Percentiles rank a stretch among this genome's conserved stretches.
Evolutionary conservation across 2,329 filamentous ascomycete species (phyloP).

Genomic region (Neoscytalidium dimidiatum): DNA sequence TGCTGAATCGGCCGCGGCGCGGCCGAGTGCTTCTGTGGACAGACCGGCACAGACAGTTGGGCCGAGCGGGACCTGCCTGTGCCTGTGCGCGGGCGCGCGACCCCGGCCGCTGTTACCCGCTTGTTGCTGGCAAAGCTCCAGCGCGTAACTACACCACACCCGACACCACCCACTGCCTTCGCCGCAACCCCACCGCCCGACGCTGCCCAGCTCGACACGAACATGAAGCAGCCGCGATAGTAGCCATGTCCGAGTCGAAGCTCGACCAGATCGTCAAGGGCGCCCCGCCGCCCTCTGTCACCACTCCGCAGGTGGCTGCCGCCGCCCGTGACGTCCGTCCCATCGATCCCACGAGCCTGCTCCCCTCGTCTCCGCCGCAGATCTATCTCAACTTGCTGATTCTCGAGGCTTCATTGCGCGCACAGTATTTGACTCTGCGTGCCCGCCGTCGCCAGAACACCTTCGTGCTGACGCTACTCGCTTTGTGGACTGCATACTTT

Average conservation of each 20-base stretch:
- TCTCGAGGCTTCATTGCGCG: conserved; percentile 88
- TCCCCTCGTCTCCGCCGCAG: conserved; percentile 89
- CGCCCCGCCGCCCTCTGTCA: conserved; percentile 66
- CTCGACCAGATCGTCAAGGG: conserved; percentile 94
- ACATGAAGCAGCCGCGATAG: conserved; percentile 11
- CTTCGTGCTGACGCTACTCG: conserved; percentile 82
- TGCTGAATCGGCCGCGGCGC: too few species aligned
- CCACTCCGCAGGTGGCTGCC: conserved; percentile 42
- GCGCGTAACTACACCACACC: neutral
- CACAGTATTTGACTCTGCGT: conserved; percentile 88
- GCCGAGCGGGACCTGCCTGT: neutral
- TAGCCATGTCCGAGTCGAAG: conserved; percentile 60
- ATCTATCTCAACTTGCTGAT: conserved; percentile 98
- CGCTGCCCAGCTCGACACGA: neutral
- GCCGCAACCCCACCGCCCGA: neutral
- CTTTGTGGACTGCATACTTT: conserved; percentile 80
- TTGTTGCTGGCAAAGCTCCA: neutral
- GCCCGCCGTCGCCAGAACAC: conserved; percentile 88
- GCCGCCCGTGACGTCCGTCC: conserved; percentile 44
- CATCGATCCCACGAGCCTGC: conserved; percentile 72
- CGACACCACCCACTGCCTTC: neutral
- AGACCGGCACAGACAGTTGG: too few species aligned
- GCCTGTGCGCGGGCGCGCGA: neutral
- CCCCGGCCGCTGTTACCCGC: too few species aligned
- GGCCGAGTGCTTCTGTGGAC: too few species aligned